Percentiles rank a stretch among this genome's conserved stretches.
These are phyloP conservation scores for Cladosporium colombiae DNA, from an alignment of 2,329 filamentous ascomycete genomes.

Conservation along the genomic window DNA sequence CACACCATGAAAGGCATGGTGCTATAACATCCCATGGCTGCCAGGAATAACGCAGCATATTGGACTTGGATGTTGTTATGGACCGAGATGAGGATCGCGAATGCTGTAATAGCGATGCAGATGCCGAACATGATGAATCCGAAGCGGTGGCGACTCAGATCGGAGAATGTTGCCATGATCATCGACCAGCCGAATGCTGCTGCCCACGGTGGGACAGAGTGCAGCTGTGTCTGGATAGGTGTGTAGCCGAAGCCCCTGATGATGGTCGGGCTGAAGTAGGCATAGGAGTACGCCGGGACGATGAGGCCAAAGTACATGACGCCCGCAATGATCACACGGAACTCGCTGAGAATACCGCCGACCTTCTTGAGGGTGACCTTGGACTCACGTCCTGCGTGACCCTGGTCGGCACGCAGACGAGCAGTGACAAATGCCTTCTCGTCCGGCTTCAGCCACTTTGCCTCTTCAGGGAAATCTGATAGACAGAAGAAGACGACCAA, in stretches of 20 bases:
- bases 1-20: constrained; percentile 76
- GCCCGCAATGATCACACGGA: constrained; percentile 51
- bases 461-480: constrained; percentile 53
- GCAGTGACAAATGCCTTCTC: constrained; percentile 50
- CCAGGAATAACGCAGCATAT: constrained; percentile 79
- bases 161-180: constrained; percentile 70
- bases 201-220: constrained; percentile 63
- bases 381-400: constrained; percentile 47
- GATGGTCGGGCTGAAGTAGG: constrained; percentile 52
- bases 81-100: constrained; percentile 71
- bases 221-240: constrained; percentile 55
- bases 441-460: constrained; percentile 49
- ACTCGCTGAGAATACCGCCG: constrained; percentile 49
- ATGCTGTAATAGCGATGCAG: constrained; percentile 69
- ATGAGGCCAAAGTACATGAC: constrained; percentile 56
- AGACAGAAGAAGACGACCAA: constrained; percentile 50
- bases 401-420: constrained; percentile 51
- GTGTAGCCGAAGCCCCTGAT: constrained; percentile 53
- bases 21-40: constrained; percentile 69
- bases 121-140: constrained; percentile 71
- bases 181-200: constrained; percentile 79
- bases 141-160: constrained; percentile 72
- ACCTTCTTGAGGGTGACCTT: constrained; percentile 47
- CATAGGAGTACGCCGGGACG: constrained; percentile 45
- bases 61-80: constrained; percentile 67